Evolutionary conservation across 1,284 basidiomycete species (phyloP), one percentile per base, ranked within the genome.

Genomic region (Taiwanofungus camphoratus): DNA sequence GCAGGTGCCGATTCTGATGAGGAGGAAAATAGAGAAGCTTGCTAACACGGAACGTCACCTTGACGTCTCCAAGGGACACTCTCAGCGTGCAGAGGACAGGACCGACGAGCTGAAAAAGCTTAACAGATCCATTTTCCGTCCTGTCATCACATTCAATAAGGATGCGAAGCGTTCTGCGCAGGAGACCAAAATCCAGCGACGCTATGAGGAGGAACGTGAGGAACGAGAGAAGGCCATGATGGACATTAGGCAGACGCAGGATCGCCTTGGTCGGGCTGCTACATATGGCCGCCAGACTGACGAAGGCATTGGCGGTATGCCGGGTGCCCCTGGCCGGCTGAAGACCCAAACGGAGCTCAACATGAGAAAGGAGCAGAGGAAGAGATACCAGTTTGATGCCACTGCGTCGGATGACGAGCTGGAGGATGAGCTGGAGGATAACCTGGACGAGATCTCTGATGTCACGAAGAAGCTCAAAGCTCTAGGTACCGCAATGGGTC

Each of bases 21-120:
- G 4, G 1, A 32, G 29, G 26, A 24, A n/a, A 52, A 12, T 55
- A 89, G 87, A 90, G 66, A 87, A 84, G 61, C 77, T 99, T 50
- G 95, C 92, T 39, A 92, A 94, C 63, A 96, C 95, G 13, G 95
- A 99, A 65, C 87, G 92, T 49, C 89, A 98, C 66, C 77, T 99
- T 45, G 96, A 99, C 62, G 79, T 96, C 44, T 77, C 94, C 47
- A 98, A 93, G 68, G 87, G 89, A 11, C 86, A 96, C 65, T 87
- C 91, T 20, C 70, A 76, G 39, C 82, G 91, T 4, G 95, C 96
- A 15, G 88, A 88, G 52, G 96, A 99, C 70, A 92, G 84, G 64
- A 92, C 94, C 5, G 86, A 86, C 51, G 93, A 98, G 67, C 83
- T 99, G 48, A 93, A 92, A 62, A 77, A 92, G 60, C 82, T 99